phyloP scores from a whole-genome alignment of 2,329 filamentous ascomycete genomes.

The Chrysoporthe austroafricana region DNA sequence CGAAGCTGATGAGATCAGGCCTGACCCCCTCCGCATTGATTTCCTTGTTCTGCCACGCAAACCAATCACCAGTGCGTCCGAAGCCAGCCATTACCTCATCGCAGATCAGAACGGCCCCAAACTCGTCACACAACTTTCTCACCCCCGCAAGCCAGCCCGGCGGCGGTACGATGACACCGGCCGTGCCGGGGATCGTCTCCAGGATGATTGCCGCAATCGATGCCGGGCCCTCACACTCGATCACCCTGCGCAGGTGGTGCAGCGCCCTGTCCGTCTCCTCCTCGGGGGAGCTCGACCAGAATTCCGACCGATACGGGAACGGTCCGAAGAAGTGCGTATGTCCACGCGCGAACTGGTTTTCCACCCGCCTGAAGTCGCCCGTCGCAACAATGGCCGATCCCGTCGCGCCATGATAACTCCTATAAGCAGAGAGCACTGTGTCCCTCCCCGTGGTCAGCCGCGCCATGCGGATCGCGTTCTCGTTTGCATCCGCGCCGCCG shows the following conservation, averaged over 20 bases:
- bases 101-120: constrained; percentile 25
- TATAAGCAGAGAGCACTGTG: constrained; percentile 29
- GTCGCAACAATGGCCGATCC: constrained; percentile 29
- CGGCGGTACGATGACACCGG: constrained; percentile 26
- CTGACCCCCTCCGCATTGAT: constrained; percentile 22
- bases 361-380: constrained; percentile 33
- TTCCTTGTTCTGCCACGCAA: constrained; percentile 27
- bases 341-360: constrained; percentile 27
- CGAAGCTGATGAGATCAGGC: constrained; percentile 26
- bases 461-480: constrained; percentile 29
- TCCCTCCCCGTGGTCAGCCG: constrained; percentile 26
- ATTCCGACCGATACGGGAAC: constrained; percentile 26
- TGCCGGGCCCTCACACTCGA: constrained; percentile 25
- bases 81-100: constrained; percentile 29
- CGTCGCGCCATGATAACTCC: constrained; percentile 34
- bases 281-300: constrained; percentile 26
- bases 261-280: constrained; percentile 25
- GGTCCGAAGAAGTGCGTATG: constrained; percentile 29
- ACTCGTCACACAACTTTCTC: constrained; percentile 25
- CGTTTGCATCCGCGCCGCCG: constrained; percentile 27
- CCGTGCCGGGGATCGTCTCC: constrained; percentile 25
- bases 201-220: constrained; percentile 24
- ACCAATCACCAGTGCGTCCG: constrained; percentile 26
- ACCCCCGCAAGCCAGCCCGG: constrained; percentile 24
- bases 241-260: constrained; percentile 26